phyloP scores from a whole-genome alignment of 805 yeast genomes.

The Tetrapisispora namnaoensis region DNA sequence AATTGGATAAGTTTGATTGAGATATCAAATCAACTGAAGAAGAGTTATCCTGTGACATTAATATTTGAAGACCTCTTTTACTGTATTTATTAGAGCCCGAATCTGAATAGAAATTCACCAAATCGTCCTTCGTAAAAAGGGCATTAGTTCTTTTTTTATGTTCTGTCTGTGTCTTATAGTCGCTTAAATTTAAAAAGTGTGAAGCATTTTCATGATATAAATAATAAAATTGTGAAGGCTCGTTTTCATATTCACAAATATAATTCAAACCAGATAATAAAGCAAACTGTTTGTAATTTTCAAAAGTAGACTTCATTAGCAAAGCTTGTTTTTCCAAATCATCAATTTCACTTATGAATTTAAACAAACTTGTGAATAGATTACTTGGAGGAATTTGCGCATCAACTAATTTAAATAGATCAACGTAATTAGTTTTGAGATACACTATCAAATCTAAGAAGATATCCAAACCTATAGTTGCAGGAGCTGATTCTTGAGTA shows the following conservation, averaged over 20 bases:
- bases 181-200: constrained; percentile 17
- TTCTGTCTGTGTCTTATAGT: constrained; percentile 20
- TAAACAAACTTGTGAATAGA: constrained; percentile 16
- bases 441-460: constrained; percentile 15
- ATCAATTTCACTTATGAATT: constrained; percentile 7
- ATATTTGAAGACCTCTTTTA: constrained; percentile 22
- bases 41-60: constrained; percentile 13
- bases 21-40: constrained; percentile 21
- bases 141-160: constrained; percentile 10
- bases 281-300: constrained; percentile 22
- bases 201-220: constrained; percentile 26
- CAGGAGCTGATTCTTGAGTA: constrained; percentile 12
- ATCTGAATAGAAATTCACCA: constrained; percentile 27
- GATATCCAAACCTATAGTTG: constrained; percentile 20
- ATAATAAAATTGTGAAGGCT: constrained; percentile 18
- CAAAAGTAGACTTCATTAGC: constrained; percentile 20
- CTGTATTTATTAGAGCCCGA: constrained; percentile 23
- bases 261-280: constrained; percentile 25
- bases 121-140: constrained; percentile 21
- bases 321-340: constrained; percentile 8
- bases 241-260: constrained; percentile 14
- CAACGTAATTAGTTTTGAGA: constrained; percentile 1
- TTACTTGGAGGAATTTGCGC: constrained; percentile 13
- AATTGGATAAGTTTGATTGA: constrained; percentile 4
- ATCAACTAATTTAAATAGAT: constrained; percentile 17